Evolutionary conservation across 148 eudicot genomes (phyloP).

Genomic region (Vaccinium vitisidaea): DNA sequence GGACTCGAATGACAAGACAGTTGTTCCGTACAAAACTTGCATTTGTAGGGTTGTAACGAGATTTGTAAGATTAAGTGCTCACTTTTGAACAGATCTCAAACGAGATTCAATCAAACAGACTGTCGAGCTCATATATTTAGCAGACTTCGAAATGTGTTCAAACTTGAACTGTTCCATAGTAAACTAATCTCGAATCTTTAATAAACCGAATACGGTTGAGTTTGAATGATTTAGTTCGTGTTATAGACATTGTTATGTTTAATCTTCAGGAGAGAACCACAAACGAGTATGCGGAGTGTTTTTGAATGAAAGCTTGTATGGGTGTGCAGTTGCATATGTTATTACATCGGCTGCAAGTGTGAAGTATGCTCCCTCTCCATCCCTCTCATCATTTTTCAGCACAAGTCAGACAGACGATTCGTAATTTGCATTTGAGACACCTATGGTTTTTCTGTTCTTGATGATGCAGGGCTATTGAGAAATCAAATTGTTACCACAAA

Average conservation of each 20-base stretch:
- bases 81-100: background rate
- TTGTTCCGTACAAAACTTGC: background rate
- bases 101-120: background rate
- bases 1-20: background rate
- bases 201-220: background rate
- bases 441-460: background rate
- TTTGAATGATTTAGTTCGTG: background rate
- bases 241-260: background rate
- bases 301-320: constrained; percentile 26
- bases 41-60: background rate
- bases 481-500: constrained; percentile 65
- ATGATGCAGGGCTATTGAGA: constrained; percentile 53
- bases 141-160: background rate
- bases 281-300: constrained; percentile 24
- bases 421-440: background rate
- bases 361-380: constrained; percentile 14
- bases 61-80: background rate
- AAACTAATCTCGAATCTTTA: background rate
- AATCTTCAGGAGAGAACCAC: background rate
- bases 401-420: background rate
- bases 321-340: constrained; percentile 37
- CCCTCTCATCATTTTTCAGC: background rate
- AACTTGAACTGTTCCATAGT: background rate
- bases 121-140: background rate
- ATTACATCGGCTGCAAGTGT: constrained; percentile 31